Evolutionary conservation across 192 early-diverging fungal genomes (phyloP).

Genomic region (Backusella morwellensis): DNA sequence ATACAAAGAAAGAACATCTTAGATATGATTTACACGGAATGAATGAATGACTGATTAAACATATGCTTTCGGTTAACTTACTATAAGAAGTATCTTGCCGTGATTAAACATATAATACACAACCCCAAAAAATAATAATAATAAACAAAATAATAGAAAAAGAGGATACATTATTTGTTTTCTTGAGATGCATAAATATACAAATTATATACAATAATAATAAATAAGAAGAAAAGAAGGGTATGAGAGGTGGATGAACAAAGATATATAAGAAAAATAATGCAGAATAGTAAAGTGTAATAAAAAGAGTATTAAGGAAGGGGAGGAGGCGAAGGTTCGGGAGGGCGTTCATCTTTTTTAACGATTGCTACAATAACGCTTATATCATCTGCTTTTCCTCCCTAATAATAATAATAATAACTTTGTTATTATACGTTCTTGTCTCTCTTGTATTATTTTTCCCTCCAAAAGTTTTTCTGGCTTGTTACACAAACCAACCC

Average conservation of each 20-base stretch:
- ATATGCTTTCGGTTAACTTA: background rate
- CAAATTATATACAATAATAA: constrained; percentile 7
- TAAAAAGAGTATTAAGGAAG: background rate
- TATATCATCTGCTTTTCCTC: constrained; percentile 94
- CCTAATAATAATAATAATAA: constrained; percentile 60
- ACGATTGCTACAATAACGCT: constrained; percentile 84
- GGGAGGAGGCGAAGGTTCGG: constrained; percentile 35
- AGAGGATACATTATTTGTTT: background rate
- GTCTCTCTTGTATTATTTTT: background rate
- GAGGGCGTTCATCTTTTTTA: constrained; percentile 67
- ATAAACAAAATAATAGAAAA: background rate
- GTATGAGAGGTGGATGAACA: background rate
- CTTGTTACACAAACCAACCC: background rate
- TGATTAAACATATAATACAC: background rate
- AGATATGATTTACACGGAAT: background rate
- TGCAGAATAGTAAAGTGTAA: constrained; percentile 2
- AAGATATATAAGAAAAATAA: background rate
- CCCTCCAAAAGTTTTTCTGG: constrained; percentile 26
- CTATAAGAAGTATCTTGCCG: background rate
- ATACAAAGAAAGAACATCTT: background rate
- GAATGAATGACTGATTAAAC: background rate
- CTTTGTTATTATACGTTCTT: background rate
- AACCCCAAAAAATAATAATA: background rate
- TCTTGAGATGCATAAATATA: constrained; percentile 6
- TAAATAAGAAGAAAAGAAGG: background rate